Percentiles rank a stretch among this genome's conserved stretches.
Conservation (phyloP, 768 basidiomycete species). For the Neoboletus subvelutipes region DNA sequence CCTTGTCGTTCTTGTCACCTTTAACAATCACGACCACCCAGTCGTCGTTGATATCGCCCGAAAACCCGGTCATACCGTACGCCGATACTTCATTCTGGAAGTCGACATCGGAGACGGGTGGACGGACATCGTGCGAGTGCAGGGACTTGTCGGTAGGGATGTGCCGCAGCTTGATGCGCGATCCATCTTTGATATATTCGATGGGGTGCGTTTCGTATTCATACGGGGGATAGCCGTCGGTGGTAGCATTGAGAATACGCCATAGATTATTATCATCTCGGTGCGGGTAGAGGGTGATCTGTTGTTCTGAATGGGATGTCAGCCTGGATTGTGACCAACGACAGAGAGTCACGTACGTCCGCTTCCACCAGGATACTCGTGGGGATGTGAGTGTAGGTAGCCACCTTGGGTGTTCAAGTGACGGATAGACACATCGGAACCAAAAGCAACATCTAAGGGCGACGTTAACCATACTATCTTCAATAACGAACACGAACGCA, state of each 20-base stretch:
- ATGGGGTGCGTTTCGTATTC: conserved; percentile 55
- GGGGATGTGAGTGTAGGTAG: conserved; percentile 94
- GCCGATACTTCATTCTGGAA: conserved; percentile 98
- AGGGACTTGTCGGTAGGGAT: conserved; percentile 77
- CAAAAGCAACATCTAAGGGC: conserved; percentile 73
- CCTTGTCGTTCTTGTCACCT: conserved; percentile 59
- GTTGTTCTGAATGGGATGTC: conserved; percentile 69
- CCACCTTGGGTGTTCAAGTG: conserved; percentile 98
- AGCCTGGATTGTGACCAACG: not conserved
- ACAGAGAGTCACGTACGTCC: conserved; percentile 58
- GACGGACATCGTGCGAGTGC: conserved; percentile 93
- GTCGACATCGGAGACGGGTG: conserved; percentile 95
- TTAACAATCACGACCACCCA: conserved; percentile 86
- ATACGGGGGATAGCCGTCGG: conserved; percentile 38
- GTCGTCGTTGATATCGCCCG: conserved; percentile 91
- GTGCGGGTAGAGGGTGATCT: conserved; percentile 98
- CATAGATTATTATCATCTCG: conserved; percentile 96
- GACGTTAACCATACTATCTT: not conserved
- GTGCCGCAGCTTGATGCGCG: conserved; percentile 81
- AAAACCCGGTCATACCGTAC: conserved; percentile 85
- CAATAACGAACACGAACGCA: conserved; percentile 36
- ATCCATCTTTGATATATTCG: conserved; percentile 61
- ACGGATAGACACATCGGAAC: conserved; percentile 79
- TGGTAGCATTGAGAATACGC: conserved; percentile 77
- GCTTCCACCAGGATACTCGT: conserved; percentile 87